Evolutionary conservation across 1,284 basidiomycete genomes (phyloP).

Genomic region (Sparassis latifolia): DNA sequence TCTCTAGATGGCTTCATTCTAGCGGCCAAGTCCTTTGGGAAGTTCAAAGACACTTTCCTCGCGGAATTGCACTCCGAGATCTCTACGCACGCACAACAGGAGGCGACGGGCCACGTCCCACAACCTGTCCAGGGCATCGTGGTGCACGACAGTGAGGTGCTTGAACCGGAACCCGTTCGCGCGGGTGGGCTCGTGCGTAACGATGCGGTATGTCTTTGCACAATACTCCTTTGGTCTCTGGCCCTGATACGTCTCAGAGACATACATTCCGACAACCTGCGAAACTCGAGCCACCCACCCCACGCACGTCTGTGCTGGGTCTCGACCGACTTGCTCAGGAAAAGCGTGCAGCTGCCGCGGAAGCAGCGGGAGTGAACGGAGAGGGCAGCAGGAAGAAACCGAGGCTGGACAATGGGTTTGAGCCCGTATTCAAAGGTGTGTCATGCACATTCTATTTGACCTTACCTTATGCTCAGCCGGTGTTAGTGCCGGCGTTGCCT

Average conservation of each 20-base stretch:
- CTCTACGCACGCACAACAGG: slow-evolving; percentile 60
- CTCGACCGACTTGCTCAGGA: slow-evolving; percentile 84
- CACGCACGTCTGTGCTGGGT: slow-evolving; percentile 73
- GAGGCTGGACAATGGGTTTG: slow-evolving; percentile 54
- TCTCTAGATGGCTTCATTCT: slow-evolving; percentile 55
- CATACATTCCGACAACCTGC: slow-evolving; percentile 76
- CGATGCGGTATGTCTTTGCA: slow-evolving; percentile 48
- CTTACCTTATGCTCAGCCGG: too few relatives aligned
- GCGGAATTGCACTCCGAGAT: slow-evolving; percentile 51
- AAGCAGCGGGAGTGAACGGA: slow-evolving; percentile 30
- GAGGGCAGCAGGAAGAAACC: slow-evolving; percentile 61
- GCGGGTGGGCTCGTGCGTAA: slow-evolving; percentile 70
- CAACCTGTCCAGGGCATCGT: slow-evolving; percentile 68
- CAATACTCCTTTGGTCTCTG: background rate
- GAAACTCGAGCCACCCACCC: slow-evolving; percentile 66
- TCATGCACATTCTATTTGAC: background rate
- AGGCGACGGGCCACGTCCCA: slow-evolving; percentile 46
- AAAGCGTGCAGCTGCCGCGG: slow-evolving; percentile 62
- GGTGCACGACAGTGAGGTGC: slow-evolving; percentile 74
- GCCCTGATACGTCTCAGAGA: slow-evolving; percentile 33
- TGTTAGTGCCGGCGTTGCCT: slow-evolving; percentile 69
- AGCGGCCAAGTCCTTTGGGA: slow-evolving; percentile 82
- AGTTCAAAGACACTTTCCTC: slow-evolving; percentile 67
- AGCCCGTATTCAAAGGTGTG: slow-evolving; percentile 78
- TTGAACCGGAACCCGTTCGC: slow-evolving; percentile 72